Conservation (phyloP, 1,139 yeast species). For the Suhomyces kunorum region DNA sequence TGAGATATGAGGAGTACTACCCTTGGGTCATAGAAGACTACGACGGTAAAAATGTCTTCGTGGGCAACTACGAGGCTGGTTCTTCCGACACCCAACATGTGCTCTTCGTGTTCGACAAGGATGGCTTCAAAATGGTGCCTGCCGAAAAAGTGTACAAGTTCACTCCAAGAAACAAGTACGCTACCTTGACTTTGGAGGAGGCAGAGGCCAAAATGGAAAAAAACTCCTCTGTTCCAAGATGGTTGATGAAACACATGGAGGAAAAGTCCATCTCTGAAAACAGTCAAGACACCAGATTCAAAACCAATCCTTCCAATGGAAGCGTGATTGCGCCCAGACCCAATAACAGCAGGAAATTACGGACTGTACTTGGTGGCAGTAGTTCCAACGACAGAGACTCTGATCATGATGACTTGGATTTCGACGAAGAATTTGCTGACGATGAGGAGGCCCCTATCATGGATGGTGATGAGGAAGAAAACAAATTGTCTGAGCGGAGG, state of each 20-base stretch:
- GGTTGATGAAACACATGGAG: constrained; percentile 92
- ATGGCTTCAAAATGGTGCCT: constrained; percentile 92
- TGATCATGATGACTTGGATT: constrained; percentile 91
- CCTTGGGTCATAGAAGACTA: constrained; percentile 99
- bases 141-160: constrained; percentile 91
- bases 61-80: constrained; percentile 94
- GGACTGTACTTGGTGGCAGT: constrained; percentile 60
- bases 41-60: constrained; percentile 92
- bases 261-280: constrained; percentile 54
- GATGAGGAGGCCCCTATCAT: constrained; percentile 98
- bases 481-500: constrained; percentile 82
- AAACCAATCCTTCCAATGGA: constrained; percentile 23
- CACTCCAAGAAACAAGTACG: constrained; percentile 90
- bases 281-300: constrained; percentile 49
- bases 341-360: constrained; percentile 39
- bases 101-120: constrained; percentile 78
- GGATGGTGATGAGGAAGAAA: constrained; percentile 96
- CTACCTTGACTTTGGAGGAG: constrained; percentile 91
- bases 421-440: constrained; percentile 95
- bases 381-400: constrained; percentile 60
- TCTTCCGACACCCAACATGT: constrained; percentile 81
- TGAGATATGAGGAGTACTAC: constrained; percentile 91
- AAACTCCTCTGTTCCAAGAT: constrained; percentile 77
- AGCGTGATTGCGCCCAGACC: constrained; percentile 1
- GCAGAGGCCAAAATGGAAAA: constrained; percentile 95